Evolutionary conservation across 768 basidiomycete genomes (phyloP).

Genomic region (Pseudohyphozyma bogoriensis): DNA sequence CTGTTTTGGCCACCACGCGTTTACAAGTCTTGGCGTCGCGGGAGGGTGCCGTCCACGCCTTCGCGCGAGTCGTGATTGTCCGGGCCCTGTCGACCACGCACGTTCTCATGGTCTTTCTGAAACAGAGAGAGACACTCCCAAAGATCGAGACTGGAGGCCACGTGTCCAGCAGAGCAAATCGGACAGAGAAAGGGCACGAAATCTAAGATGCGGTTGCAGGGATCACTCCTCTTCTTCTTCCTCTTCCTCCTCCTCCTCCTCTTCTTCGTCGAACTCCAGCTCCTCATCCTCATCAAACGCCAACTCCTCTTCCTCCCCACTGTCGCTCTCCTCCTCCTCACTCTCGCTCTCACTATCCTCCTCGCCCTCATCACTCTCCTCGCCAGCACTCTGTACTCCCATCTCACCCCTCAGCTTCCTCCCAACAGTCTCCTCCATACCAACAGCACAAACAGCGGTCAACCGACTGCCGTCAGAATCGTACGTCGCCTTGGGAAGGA

Average conservation of each 20-base stretch:
- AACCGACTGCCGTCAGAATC: conserved; percentile 78
- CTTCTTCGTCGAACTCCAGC: conserved; percentile 21
- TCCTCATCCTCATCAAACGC: conserved; percentile 33
- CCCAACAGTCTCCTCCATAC: conserved; percentile 33
- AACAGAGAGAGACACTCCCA: no score
- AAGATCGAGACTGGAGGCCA: no score
- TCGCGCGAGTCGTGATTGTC: no score
- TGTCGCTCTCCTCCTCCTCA: conserved; percentile 36
- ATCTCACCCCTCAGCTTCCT: conserved; percentile 31
- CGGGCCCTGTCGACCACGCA: no score
- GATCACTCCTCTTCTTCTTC: conserved; percentile 30
- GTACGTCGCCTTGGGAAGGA: conserved; percentile 56
- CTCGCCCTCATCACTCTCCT: conserved; percentile 12
- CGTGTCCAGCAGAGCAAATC: no score
- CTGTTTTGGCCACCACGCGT: no score
- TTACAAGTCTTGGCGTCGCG: no score
- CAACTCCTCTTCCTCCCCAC: conserved; percentile 2
- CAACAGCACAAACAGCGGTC: conserved; percentile 50
- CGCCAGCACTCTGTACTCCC: conserved; percentile 33
- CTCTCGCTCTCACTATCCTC: conserved; percentile 39
- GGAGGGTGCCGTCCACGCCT: no score
- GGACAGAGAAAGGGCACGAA: no score
- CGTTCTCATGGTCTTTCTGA: no score
- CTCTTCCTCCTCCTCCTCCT: conserved; percentile 12
- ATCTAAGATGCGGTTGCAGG: no score